Evolutionary conservation across 2,329 filamentous ascomycete species (phyloP).

Genomic region (Stemphylium vesicarium): DNA sequence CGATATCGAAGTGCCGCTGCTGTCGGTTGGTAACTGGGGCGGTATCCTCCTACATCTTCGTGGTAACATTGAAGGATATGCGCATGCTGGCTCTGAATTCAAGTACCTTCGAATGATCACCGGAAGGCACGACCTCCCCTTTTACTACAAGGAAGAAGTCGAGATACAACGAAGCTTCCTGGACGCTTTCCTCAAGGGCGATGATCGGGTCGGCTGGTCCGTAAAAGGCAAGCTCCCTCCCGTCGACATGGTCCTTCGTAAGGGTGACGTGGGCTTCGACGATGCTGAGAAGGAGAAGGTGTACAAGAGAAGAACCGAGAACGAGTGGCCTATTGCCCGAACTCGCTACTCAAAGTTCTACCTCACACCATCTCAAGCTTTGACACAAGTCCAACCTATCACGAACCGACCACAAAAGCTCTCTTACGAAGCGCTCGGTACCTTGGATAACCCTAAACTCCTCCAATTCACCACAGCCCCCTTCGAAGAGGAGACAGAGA

Average conservation of each 20-base stretch:
- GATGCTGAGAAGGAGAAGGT: slow-evolving; percentile 64
- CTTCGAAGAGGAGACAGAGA: slow-evolving; percentile 69
- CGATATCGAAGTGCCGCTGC: slow-evolving; percentile 71
- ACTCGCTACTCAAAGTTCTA: slow-evolving; percentile 69
- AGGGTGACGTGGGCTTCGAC: slow-evolving; percentile 72
- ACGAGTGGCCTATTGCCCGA: slow-evolving; percentile 70
- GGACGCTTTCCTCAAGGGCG: slow-evolving; percentile 72
- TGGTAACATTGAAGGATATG: slow-evolving; percentile 71
- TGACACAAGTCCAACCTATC: slow-evolving; percentile 47
- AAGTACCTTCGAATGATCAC: slow-evolving; percentile 75
- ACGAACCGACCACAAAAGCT: slow-evolving; percentile 50
- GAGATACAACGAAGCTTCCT: slow-evolving; percentile 71
- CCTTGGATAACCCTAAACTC: slow-evolving; percentile 59
- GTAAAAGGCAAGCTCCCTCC: slow-evolving; percentile 63
- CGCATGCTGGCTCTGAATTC: slow-evolving; percentile 66
- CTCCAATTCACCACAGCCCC: slow-evolving; percentile 65
- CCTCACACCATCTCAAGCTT: slow-evolving; percentile 57
- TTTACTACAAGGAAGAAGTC: slow-evolving; percentile 73
- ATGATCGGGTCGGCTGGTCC: slow-evolving; percentile 69
- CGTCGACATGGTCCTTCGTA: slow-evolving; percentile 67
- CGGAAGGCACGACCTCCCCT: slow-evolving; percentile 73
- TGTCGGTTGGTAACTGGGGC: slow-evolving; percentile 74
- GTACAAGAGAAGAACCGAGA: slow-evolving; percentile 63
- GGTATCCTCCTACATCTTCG: slow-evolving; percentile 72
- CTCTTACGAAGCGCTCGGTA: slow-evolving; percentile 66